Evolutionary conservation across 805 yeast genomes (phyloP).

Genomic region (Gaillardinia entomophila): DNA sequence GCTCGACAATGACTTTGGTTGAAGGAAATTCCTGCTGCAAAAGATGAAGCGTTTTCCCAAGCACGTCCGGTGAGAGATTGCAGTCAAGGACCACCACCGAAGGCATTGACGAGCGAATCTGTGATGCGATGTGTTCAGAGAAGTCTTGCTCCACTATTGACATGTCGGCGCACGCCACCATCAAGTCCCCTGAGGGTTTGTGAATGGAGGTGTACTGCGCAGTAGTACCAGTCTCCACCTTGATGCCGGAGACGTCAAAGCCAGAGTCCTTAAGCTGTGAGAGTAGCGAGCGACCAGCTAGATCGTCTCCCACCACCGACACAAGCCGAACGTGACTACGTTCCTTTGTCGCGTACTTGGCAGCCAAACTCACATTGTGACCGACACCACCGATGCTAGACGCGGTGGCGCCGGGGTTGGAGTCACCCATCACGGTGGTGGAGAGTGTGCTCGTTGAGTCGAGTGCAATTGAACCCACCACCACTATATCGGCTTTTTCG

Average conservation of each 20-base stretch:
- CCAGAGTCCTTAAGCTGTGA: conserved; percentile 16
- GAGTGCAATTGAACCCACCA: conserved; percentile 72
- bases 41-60: conserved; percentile 29
- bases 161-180: conserved; percentile 85
- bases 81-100: conserved; percentile 58
- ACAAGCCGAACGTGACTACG: conserved; percentile 35
- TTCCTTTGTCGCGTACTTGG: conserved; percentile 27
- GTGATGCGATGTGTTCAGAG: conserved; percentile 32
- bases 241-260: conserved; percentile 37
- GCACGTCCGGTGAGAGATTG: conserved; percentile 47
- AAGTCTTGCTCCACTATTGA: conserved; percentile 43
- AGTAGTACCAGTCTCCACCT: conserved; percentile 28
- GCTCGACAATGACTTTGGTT: conserved; percentile 54
- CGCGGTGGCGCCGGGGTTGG: conserved; percentile 61
- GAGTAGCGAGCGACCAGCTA: conserved; percentile 40
- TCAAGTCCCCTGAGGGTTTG: conserved; percentile 52
- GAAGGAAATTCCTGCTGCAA: conserved; percentile 6
- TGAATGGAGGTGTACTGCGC: conserved; percentile 76
- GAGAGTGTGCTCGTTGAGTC: conserved; percentile 58
- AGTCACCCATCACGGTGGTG: conserved; percentile 41
- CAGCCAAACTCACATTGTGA: conserved; percentile 67
- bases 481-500: conserved; percentile 11
- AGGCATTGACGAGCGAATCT: conserved; percentile 41
- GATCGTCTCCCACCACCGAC: conserved; percentile 58
- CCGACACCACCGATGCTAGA: conserved; percentile 82